Evolutionary conservation across 108 stramenopile species (phyloP), one percentile per base, ranked within the genome.

Genomic region (Stephanodiscus minutulus): DNA sequence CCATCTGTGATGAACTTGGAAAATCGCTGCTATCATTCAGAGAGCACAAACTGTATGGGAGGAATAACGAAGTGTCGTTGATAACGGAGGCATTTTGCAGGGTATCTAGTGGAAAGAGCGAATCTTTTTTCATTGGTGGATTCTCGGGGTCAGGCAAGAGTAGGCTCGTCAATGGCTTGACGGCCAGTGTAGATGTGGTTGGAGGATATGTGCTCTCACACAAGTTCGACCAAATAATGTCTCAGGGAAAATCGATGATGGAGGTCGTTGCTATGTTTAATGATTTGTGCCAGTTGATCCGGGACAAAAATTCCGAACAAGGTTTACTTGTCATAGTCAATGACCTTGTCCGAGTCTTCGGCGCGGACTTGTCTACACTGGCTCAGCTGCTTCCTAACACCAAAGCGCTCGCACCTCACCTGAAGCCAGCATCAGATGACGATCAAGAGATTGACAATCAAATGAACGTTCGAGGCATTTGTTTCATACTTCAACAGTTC

Each of bases 261-360:
- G 72, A 59, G 8, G 39, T 81, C 29, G 39, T 81, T n/a, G 67
- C 72, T 28, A 72, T 68, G 10, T 70, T 81, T 36, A 59, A 81
- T 44, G 67, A 69, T 7, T 37, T 79, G 37, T 79, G 79, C 35
- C 35, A 37, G 4, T 55, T 63, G 9, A 17, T 78, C 35, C 25
- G 27, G 17, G 21, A 43, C 37, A 78, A 78, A 37, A 70, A 70
- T 43, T 64, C 70, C 8, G 53, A 29, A 7, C 29, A 68, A 20
- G 49, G 59, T 17, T 7, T 64, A 4, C 18, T 9, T 46, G 20
- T 43, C 41, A 56, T 69, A 17, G 39, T 36, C 28, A 35, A 60
- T 12, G 18, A 66, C 48, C 47, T 79, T 37, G 29, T 72, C n/a
- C 29, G 47, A 53, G 58, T 43, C 3, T 66, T 79, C 61, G 64